Evolutionary conservation across 2,329 filamentous ascomycete species (phyloP).

Genomic region (Thyridium curvatum): DNA sequence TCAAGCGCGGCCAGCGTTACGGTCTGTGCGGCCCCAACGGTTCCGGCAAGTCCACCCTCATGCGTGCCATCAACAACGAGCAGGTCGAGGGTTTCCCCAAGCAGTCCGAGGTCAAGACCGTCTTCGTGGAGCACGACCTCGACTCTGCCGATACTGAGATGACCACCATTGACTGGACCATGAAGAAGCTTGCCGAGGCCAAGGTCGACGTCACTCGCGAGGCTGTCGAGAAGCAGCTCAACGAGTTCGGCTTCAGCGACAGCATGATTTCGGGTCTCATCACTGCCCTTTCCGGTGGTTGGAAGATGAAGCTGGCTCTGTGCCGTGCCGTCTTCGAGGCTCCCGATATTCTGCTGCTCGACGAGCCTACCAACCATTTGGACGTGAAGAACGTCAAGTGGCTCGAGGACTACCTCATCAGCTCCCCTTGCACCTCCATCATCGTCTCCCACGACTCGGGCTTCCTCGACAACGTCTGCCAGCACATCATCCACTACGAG

Average conservation of each 20-base stretch:
- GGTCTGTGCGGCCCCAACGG: constrained; percentile 99
- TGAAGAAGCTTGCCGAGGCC: constrained; percentile 88
- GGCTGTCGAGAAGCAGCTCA: constrained; percentile 66
- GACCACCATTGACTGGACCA: constrained; percentile 87
- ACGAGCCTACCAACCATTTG: constrained; percentile 99
- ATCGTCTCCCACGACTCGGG: constrained; percentile 98
- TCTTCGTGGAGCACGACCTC: constrained; percentile 99
- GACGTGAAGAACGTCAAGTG: constrained; percentile 99
- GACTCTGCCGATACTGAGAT: constrained; percentile 96
- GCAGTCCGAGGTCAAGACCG: constrained; percentile 98
- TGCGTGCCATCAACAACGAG: constrained; percentile 99
- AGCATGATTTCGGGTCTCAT: constrained; percentile 77
- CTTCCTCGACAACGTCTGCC: constrained; percentile 97
- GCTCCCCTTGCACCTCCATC: constrained; percentile 97
- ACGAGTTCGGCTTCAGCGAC: constrained; percentile 82
- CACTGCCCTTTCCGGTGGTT: constrained; percentile 93
- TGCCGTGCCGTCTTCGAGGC: constrained; percentile 97
- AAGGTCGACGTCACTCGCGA: constrained; percentile 62
- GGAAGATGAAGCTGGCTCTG: constrained; percentile 99
- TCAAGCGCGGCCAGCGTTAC: constrained; percentile 99
- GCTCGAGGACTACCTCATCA: constrained; percentile 95
- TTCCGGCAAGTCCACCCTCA: constrained; percentile 98
- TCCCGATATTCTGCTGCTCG: constrained; percentile 94
- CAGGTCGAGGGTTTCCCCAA: constrained; percentile 99
- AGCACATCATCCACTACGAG: constrained; percentile 99